Base-by-base conservation (phyloP, 805 yeast genomes). In the Saccharomycopsis javanensis region DNA sequence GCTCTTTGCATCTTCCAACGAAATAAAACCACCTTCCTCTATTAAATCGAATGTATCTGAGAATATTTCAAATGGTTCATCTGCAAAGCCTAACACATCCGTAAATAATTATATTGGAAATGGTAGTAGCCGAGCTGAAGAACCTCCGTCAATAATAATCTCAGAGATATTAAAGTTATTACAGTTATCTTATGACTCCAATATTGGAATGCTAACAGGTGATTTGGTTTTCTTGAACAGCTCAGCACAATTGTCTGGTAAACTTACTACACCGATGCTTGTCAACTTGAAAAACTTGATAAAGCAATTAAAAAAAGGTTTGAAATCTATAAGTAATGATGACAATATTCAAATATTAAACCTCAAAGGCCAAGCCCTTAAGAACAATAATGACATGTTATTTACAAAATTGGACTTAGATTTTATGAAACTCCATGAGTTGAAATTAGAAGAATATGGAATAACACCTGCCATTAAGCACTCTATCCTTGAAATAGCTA, bases 171-270 rank as follows among this genome's bases (percentile, higher is more conserved):
- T 85, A 55, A 70, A 71, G 51, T 80, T 79, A 61, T 68, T 83
- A 38, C 73, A 75, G 51, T 67, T 85, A 55, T 70, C 79, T 0
- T 85, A 80, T 64, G 87, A 84, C 63, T 71, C 78, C 4, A 78
- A 80, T 42, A 72, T 78, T 16, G 90, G 90, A 1, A 68, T 79
- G 55, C 68, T 85, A 25, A 82, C 77, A 62, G 91, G 91, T 0
- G 83, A 80, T 18, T 64, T 75, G 5, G 72, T 79, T 37, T 56
- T 54, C 13, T 34, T 54, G n/a, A 42, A 34, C 13, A 50, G 38
- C 20, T 42, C 30, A 11, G 11, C 27, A 4, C 48, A 42, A 42
- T 34, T 58, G 11, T 30, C 48, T 2, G 35, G 38, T 18, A 42
- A 42, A 8, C 35, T 60, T 6, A 52, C 37, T 11, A 42, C 59